These are phyloP conservation scores for Irpex sp. DNA, from an alignment of 1,284 basidiomycete species.

Conservation along the genomic window DNA sequence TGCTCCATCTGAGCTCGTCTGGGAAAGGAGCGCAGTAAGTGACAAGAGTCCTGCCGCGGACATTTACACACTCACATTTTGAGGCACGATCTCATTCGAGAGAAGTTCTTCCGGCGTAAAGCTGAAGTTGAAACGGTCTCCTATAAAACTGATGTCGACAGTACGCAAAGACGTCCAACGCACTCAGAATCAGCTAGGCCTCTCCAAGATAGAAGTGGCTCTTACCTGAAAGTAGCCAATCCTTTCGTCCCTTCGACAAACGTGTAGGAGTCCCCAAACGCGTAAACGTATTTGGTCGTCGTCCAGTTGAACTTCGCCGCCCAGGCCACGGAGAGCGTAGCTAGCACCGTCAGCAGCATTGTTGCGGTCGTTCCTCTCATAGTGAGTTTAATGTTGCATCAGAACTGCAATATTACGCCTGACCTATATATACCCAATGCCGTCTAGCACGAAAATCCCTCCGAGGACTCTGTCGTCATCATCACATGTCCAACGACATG, in stretches of 20 bases:
- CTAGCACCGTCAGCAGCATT: neutral
- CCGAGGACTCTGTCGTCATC: neutral
- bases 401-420: no score
- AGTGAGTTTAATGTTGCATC: neutral
- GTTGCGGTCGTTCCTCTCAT: neutral
- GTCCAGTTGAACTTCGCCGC: slow-evolving; percentile 10
- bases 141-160: slow-evolving; percentile 40
- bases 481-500: neutral
- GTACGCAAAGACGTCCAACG: no score
- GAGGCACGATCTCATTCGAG: slow-evolving; percentile 41
- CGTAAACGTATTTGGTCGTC: slow-evolving; percentile 12
- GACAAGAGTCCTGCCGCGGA: neutral
- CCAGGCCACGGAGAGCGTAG: neutral
- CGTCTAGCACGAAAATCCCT: neutral
- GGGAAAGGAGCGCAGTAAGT: neutral
- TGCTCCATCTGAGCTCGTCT: slow-evolving; percentile 54
- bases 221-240: slow-evolving; percentile 45
- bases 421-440: no score
- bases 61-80: slow-evolving; percentile 32
- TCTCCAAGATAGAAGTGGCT: neutral
- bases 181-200: neutral
- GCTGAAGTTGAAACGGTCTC: slow-evolving; percentile 38
- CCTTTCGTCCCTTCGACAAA: slow-evolving; percentile 50
- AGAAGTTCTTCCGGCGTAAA: slow-evolving; percentile 43
- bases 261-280: slow-evolving; percentile 33